phyloP scores from a whole-genome alignment of 1,284 basidiomycete genomes.

The Vanrija pseudolonga region DNA sequence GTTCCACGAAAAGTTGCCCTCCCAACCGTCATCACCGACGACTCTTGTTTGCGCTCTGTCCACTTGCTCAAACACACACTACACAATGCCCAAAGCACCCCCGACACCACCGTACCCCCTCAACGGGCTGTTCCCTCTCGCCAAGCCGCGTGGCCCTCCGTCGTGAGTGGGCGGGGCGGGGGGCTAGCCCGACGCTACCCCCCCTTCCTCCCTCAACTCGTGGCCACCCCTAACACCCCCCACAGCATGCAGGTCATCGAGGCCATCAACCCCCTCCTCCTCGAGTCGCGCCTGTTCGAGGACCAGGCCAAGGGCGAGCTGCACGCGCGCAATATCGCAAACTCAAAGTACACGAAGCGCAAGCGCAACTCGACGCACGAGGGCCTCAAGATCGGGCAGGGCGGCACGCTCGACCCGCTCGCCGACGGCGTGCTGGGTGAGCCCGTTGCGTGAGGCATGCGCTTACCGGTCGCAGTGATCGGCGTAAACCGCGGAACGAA shows the following conservation, averaged over 20 bases:
- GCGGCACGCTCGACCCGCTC: slow-evolving; percentile 81
- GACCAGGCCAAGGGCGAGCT: slow-evolving; percentile 37
- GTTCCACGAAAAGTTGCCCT: not conserved
- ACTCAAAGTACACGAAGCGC: slow-evolving; percentile 15
- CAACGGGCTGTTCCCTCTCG: slow-evolving; percentile 49
- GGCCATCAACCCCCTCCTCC: slow-evolving; percentile 73
- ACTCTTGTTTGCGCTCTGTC: not conserved
- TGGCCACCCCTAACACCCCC: not conserved
- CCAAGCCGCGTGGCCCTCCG: slow-evolving; percentile 48
- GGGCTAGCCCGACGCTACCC: not conserved
- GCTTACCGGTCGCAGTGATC: slow-evolving; percentile 60
- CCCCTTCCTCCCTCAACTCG: not conserved
- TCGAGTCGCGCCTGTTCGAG: slow-evolving; percentile 75
- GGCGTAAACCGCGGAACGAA: slow-evolving; percentile 91
- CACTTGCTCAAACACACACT: not conserved
- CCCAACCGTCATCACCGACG: not conserved
- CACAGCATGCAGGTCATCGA: slow-evolving; percentile 90
- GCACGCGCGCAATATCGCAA: slow-evolving; percentile 5
- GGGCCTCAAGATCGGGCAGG: slow-evolving; percentile 51
- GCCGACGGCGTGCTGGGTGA: slow-evolving; percentile 72
- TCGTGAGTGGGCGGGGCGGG: slow-evolving; percentile 31
- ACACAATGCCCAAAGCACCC: slow-evolving; percentile 45
- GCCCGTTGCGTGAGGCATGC: slow-evolving; percentile 52
- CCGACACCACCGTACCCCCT: slow-evolving; percentile 40
- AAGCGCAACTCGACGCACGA: slow-evolving; percentile 41